Evolutionary conservation across 495 filamentous ascomycete species (phyloP).

Genomic region (Neurospora sp.): DNA sequence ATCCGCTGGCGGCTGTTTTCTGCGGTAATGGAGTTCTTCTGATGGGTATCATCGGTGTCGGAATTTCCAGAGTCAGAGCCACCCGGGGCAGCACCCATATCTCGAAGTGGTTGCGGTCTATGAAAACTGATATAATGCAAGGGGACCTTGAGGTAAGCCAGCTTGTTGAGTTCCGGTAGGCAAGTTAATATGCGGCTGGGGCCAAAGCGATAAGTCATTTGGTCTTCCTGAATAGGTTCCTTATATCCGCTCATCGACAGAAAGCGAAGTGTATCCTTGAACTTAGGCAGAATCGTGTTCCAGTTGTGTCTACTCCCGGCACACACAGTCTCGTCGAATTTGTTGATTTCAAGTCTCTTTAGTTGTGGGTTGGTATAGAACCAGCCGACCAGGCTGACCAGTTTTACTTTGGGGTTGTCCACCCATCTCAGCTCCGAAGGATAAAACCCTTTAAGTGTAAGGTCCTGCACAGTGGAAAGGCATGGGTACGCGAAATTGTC

Average conservation of each 20-base stretch:
- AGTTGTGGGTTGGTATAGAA: not conserved
- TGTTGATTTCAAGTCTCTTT: not conserved
- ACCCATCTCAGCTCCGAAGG: not conserved
- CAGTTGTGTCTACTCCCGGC: not conserved
- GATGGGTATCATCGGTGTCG: not conserved
- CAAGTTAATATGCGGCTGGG: not conserved
- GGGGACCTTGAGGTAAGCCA: not conserved
- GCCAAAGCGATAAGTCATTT: not conserved
- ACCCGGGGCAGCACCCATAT: not conserved
- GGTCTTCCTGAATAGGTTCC: not conserved
- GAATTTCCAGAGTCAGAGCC: not conserved
- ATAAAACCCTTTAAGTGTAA: not conserved
- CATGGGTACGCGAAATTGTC: too few species aligned
- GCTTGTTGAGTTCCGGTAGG: not conserved
- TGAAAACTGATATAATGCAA: not conserved
- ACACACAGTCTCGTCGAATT: not conserved
- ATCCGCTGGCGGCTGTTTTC: not conserved
- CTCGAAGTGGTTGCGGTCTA: not conserved
- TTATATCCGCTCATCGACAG: not conserved
- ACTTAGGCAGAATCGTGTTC: not conserved
- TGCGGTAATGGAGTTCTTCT: not conserved
- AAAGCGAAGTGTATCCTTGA: not conserved
- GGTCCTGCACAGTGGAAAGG: not conserved
- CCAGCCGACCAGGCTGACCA: not conserved
- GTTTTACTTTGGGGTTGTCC: not conserved